Base-by-base conservation (phyloP, 1,284 basidiomycete species). In the Irpex sp. region DNA sequence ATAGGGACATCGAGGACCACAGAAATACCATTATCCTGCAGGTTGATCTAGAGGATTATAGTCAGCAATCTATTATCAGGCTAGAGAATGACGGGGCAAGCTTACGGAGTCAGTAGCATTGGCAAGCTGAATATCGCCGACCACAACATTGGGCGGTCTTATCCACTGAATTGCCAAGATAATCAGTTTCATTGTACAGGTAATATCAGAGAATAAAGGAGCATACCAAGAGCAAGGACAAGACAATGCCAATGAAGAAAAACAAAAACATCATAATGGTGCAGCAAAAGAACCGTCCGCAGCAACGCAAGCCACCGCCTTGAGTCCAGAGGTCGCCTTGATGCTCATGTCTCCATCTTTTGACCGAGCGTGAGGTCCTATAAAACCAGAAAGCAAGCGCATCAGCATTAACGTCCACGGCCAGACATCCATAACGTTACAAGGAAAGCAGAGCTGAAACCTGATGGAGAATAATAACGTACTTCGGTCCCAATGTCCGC, bases 211-310 rank as follows among this genome's bases (percentile, higher is more conserved):
- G 38, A 49, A 17, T 19, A 5, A 47, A 59, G 58, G 34, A 52
- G 78, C 86, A 75, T 70, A 95, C 93, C 75, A 95, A 72, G 5
- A 84, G 82, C 48, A 95, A 81, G 0, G 91, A 78, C 19, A 95
- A 80, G 4, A 93, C 68, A 57, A 94, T 85, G 77, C 89, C 85
- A 65, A 92, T 71, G 56, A 93, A 70, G 36, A 93, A 70, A 72
- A 92, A 84, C 38, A 89, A 62, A 34, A 78, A 71, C n/a, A 83
- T 83, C 82, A 91, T 80, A 36, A 92, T 64, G 8, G 86, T 85
- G 74, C 90, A 92, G 70, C 87, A 89, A 72, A 83, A 88, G 73
- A 91, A 87, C 65, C 90, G 75, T 57, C 87, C 85, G 47, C 84
- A 74, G 71, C 86, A 88, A 38, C 82, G 73, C 49, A 76, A 79